Evolutionary conservation across 1,139 yeast genomes (phyloP), one percentile per base, ranked within the genome.

Genomic region (Blastobotrys petasosporus): DNA sequence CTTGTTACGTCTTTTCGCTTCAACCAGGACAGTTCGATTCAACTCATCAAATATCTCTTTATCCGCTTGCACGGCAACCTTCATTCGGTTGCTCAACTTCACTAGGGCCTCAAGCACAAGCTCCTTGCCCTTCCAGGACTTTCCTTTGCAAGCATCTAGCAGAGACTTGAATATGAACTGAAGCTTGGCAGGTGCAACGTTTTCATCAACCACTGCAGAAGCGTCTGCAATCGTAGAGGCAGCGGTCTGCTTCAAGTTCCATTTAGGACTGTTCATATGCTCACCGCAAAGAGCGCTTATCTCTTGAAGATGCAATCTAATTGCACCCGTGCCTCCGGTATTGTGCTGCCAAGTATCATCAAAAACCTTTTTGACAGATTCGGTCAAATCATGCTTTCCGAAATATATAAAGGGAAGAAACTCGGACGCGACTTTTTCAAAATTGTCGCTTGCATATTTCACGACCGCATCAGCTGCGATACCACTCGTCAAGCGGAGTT

Each of bases 101-200:
- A 86, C 83, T 42, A 90, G 66, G 0, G 96, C 87, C 37, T 77
- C 79, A 29, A 87, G 68, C 2, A 92, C 75, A 36, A 72, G 65
- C 54, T 87, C 96, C 59, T 92, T 92, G 7, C 97, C 97, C 15
- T 75, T 75, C 94, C 96, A 92, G 8, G 94, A 77, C 51, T 92
- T 77, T 0, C 97, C 97, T 46, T 74, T 71, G 49, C 82, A 73
- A 0, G 95, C 79, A 37, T 74, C 76, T 17, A 85, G 60, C 44
- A 88, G 69, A 4, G 81, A 69, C 0, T 68, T 66, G 47, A 85
- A 74, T 20, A 88, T 62, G 15, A 70, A 68, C 1, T 53, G 53
- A 7, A 56, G 37, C 17, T 48, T 48, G 9, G 43, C 45, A 4
- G 47, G 39, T 8, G 47, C 46, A 8, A 45, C 40, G 8, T 46